These are phyloP conservation scores for Clitopilus hobsonii DNA, from an alignment of 768 basidiomycete species.

Conservation along the genomic window DNA sequence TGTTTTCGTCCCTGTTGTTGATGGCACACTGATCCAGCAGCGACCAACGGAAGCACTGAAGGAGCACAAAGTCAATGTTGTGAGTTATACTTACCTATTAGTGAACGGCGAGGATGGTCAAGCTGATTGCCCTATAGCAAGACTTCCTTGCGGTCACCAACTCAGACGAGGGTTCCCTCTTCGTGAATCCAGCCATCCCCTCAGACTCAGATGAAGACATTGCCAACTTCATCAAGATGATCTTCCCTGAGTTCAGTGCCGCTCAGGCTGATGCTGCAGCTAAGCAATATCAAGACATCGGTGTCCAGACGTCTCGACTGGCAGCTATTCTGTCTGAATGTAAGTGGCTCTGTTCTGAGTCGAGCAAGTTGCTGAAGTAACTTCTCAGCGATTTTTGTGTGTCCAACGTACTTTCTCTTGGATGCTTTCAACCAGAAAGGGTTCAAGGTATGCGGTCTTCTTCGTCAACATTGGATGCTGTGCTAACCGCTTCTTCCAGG, in stretches of 20 bases:
- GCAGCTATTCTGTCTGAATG: slow-evolving; percentile 38
- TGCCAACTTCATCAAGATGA: no score
- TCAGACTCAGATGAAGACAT: slow-evolving; percentile 26
- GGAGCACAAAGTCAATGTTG: slow-evolving; percentile 35
- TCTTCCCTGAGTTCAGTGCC: no score
- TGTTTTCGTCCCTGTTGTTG: slow-evolving; percentile 40
- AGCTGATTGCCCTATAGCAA: slow-evolving; percentile 18
- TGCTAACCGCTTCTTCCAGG: slow-evolving; percentile 37
- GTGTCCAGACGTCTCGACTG: no score
- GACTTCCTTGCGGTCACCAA: slow-evolving; percentile 33
- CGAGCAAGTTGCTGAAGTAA: not conserved
- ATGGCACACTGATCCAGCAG: slow-evolving; percentile 38
- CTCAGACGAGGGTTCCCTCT: slow-evolving; percentile 28
- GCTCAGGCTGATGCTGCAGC: no score
- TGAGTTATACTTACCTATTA: slow-evolving; percentile 14
- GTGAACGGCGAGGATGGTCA: not conserved
- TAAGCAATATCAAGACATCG: no score
- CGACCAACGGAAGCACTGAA: slow-evolving; percentile 32
- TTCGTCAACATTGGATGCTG: slow-evolving; percentile 14
- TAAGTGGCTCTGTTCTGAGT: slow-evolving; percentile 11
- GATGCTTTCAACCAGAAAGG: slow-evolving; percentile 21
- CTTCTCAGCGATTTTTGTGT: slow-evolving; percentile 35
- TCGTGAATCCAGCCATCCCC: slow-evolving; percentile 27
- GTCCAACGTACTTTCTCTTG: slow-evolving; percentile 36
- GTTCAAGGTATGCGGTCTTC: slow-evolving; percentile 25